Base-by-base conservation (phyloP, 2,329 filamentous ascomycete genomes). In the Periconia digitata region DNA sequence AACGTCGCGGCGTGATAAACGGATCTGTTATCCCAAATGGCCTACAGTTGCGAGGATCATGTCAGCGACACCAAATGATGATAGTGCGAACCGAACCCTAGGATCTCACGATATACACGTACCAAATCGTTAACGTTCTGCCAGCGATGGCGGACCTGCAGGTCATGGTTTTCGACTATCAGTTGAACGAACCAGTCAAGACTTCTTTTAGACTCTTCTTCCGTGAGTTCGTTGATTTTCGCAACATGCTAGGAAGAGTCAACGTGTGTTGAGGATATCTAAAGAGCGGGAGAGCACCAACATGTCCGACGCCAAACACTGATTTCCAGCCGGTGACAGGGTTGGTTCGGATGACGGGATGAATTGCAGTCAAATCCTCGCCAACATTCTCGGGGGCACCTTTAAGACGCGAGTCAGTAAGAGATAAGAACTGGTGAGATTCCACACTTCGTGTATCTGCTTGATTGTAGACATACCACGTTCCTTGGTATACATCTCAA, bases 21-120 rank as follows among this genome's bases (percentile, higher is more conserved):
- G 41, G 75, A 76, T 8, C 80, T 70, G 51, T 86, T 86, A 59
- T 86, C 83, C 84, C 84, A 86, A 51, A 86, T 82, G 2, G 81
- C 77, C n/a, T n/a, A n/a, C n/a, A n/a, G n/a, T n/a, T n/a, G n/a
- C n/a, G n/a, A n/a, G n/a, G n/a, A n/a, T n/a, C n/a, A n/a, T n/a
- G n/a, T n/a, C n/a, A n/a, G n/a, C n/a, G n/a, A n/a, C n/a, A n/a
- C n/a, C n/a, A n/a, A n/a, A n/a, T n/a, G n/a, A n/a, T n/a, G n/a
- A n/a, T n/a, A n/a, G n/a, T n/a, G n/a, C n/a, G n/a, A n/a, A n/a
- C n/a, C n/a, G n/a, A n/a, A n/a, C n/a, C n/a, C n/a, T n/a, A n/a
- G n/a, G n/a, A n/a, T n/a, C n/a, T n/a, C n/a, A n/a, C n/a, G n/a
- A n/a, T n/a, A n/a, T n/a, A n/a, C n/a, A n/a, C n/a, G n/a, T n/a